Percentiles rank a stretch among this genome's conserved stretches.
Conservation (phyloP, 83 land plant genomes). For the Picea abies region DNA sequence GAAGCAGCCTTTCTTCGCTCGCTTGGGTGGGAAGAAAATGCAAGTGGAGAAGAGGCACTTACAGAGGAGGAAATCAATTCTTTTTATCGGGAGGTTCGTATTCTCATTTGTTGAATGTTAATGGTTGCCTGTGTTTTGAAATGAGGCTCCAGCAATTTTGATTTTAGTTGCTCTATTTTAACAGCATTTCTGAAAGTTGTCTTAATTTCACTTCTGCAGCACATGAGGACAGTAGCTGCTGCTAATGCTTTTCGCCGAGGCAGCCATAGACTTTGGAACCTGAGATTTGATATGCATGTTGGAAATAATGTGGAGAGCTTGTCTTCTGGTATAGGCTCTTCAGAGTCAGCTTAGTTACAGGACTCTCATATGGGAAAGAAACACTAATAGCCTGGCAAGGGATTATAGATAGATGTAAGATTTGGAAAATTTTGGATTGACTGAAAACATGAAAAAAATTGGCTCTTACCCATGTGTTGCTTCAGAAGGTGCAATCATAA, state of each 20-base stretch:
- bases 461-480: slow-evolving; percentile 3
- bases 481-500: slow-evolving; percentile 13
- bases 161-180: neutral
- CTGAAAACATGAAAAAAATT: neutral
- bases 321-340: slow-evolving; percentile 11
- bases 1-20: slow-evolving; percentile 21
- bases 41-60: slow-evolving; percentile 8
- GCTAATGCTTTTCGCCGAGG: slow-evolving; percentile 4
- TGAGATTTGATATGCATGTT: slow-evolving; percentile 9
- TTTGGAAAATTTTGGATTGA: slow-evolving; percentile 16
- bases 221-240: slow-evolving; percentile 11
- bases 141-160: neutral
- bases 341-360: slow-evolving; percentile 6
- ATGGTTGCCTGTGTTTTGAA: slow-evolving; percentile 5
- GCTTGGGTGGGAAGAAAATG: slow-evolving; percentile 22
- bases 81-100: slow-evolving; percentile 9
- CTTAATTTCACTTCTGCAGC: neutral
- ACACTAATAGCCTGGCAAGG: neutral
- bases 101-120: neutral
- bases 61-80: slow-evolving; percentile 24
- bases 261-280: slow-evolving; percentile 7
- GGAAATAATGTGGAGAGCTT: slow-evolving; percentile 16
- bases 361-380: neutral
- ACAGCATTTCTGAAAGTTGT: neutral
- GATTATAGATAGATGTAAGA: neutral